These are phyloP conservation scores for Paecilomyces dactylethromorphus DNA, from an alignment of 2,329 filamentous ascomycete species.

Conservation along the genomic window DNA sequence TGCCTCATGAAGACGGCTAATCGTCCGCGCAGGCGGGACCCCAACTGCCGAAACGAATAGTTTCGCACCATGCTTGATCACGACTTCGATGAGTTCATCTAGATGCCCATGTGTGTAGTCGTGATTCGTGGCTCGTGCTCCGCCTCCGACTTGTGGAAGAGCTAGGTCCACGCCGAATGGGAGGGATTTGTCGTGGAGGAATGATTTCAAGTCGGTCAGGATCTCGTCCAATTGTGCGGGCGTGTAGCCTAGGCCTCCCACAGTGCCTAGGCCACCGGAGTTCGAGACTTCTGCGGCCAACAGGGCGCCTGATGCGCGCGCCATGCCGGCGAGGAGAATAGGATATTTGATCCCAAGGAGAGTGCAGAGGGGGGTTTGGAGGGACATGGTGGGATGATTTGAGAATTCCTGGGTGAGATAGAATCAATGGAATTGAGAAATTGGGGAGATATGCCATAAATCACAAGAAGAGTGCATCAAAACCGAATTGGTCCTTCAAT, in stretches of 20 bases:
- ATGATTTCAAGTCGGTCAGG: slow-evolving; percentile 76
- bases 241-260: slow-evolving; percentile 61
- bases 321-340: slow-evolving; percentile 91
- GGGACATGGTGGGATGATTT: slow-evolving; percentile 36
- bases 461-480: neutral
- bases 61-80: slow-evolving; percentile 73
- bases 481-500: neutral
- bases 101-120: slow-evolving; percentile 90
- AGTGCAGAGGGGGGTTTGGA: slow-evolving; percentile 69
- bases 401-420: neutral
- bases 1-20: slow-evolving; percentile 69
- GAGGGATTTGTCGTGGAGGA: slow-evolving; percentile 59
- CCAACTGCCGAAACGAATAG: slow-evolving; percentile 87
- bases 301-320: slow-evolving; percentile 68
- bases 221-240: slow-evolving; percentile 70
- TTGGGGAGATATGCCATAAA: no score
- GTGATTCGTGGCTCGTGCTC: slow-evolving; percentile 83
- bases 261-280: slow-evolving; percentile 68
- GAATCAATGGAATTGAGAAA: neutral
- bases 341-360: slow-evolving; percentile 82
- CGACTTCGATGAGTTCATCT: slow-evolving; percentile 80
- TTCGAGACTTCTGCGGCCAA: slow-evolving; percentile 85
- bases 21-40: slow-evolving; percentile 67
- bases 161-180: slow-evolving; percentile 91
- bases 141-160: slow-evolving; percentile 78